Evolutionary conservation across 352 stramenopile genomes (phyloP).

Genomic region (Phytophthora europaea): DNA sequence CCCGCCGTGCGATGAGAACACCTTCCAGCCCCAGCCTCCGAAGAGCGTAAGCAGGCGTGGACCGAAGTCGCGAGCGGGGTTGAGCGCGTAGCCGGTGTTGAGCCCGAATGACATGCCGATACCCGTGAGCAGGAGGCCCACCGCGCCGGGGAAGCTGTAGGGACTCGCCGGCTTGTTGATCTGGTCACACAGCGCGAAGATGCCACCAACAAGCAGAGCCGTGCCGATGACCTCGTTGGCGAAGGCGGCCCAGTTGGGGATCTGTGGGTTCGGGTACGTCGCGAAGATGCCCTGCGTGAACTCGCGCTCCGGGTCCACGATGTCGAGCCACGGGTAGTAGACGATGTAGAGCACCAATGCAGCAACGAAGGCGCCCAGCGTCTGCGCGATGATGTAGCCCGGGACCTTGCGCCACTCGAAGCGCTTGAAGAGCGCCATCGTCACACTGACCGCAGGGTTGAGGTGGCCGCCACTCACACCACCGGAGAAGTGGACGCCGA

Average conservation of each 20-base stretch:
- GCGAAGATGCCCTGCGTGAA: constrained; percentile 78
- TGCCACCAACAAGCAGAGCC: constrained; percentile 67
- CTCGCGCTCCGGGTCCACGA: constrained; percentile 70
- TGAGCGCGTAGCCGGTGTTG: constrained; percentile 83
- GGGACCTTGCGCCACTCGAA: constrained; percentile 73
- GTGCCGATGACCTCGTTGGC: constrained; percentile 71
- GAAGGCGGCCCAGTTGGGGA: constrained; percentile 67
- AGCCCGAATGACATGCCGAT: constrained; percentile 83
- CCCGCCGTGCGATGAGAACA: constrained; percentile 70
- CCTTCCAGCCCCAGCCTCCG: constrained; percentile 70
- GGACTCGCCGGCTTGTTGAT: constrained; percentile 77
- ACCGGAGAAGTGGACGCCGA: constrained; percentile 73
- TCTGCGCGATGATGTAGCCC: constrained; percentile 74
- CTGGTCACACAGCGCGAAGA: constrained; percentile 76
- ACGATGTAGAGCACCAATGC: constrained; percentile 72
- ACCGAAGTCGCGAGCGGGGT: constrained; percentile 78
- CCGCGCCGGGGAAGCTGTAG: constrained; percentile 76
- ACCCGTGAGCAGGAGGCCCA: constrained; percentile 73
- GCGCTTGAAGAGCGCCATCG: constrained; percentile 70
- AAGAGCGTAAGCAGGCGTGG: constrained; percentile 67
- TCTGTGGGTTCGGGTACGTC: constrained; percentile 77
- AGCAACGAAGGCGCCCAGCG: constrained; percentile 69
- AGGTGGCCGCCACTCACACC: constrained; percentile 77
- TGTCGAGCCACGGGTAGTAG: constrained; percentile 66
- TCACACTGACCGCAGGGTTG: constrained; percentile 75